Base-by-base conservation (phyloP, 1,284 basidiomycete species). In the Pascua guehoae region DNA sequence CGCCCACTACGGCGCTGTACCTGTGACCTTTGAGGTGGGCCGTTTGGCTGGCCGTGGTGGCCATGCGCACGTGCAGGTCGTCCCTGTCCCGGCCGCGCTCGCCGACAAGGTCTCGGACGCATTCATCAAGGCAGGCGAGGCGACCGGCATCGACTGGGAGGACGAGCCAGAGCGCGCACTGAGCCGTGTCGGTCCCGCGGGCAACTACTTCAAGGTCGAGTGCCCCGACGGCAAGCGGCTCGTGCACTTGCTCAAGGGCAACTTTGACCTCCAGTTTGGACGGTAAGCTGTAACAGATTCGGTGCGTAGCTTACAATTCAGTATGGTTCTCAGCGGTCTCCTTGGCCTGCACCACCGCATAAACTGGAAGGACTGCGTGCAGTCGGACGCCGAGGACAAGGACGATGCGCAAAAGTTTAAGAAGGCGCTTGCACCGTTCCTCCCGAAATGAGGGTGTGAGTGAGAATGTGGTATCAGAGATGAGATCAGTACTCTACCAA, bases 201-300 rank as follows among this genome's bases (percentile, higher is more conserved):
- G 85, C 56, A 86, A 88, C 58, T 95, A 94, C 76, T 95, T 96
- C 80, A 85, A 85, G 63, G 88, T 96, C 5, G 91, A 95, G 67
- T 78, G 95, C 50, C 93, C 94, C 0, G 85, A 88, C 64, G 92
- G 92, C n/a, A 81, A 81, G 61, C 87, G 84, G 75, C 79, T 96
- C 79, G 85, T 96, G 36, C 90, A 95, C 78, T 74, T 91, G 60
- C 85, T 96, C 68, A 85, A 86, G 69, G 82, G 86, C 48, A 86
- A 87, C 49, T 97, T 97, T 69, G 87, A 87, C 64, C 79, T 97
- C 51, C 91, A 96, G 73, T 97, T 96, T 76, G 93, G 91, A 56
- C 84, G 93, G 91, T 93, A 67, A 68, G 86, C 74, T 41, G n/a
- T n/a, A n/a, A n/a, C n/a, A n/a, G n/a, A n/a, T n/a, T n/a, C n/a